Evolutionary conservation across 345 rosid species (phyloP), one percentile per base, ranked within the genome.

Genomic region (Aegle marmelos): DNA sequence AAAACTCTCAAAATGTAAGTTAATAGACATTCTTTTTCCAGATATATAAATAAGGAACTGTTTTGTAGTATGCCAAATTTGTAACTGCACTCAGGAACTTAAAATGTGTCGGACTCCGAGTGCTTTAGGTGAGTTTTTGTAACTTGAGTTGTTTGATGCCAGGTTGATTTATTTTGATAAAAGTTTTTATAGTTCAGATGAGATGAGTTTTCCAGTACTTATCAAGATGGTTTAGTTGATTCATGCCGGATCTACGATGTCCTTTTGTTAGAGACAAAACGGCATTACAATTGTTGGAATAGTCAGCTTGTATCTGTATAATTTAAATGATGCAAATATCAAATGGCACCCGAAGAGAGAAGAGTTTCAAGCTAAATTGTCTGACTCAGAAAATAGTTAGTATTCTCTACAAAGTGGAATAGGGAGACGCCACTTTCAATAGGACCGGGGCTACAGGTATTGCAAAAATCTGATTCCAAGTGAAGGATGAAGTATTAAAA

Each of bases 1-100:
- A 30, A 74, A 45, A 5, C 25, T 1, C 24, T 1, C 37, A 56
- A 56, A 53, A 69, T 41, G 71, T 53, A 50, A 75, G 71, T 11
- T 33, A 21, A 21, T 64, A 75, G 53, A 53, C 72, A 76, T 76
- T 76, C 63, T 76, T 76, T 76, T 16, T 53, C 54, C 54, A 14
- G 17, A 53, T 66, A 34, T 53, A 76, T 65, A 66, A 76, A 65
- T 76, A 50, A 72, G 22, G 1, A 14, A 48, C 53, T n/a, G 11
- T 48, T 27, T 9, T 41, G 45, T 31, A 39, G 28, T 13, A 61
- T 25, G 56, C 30, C 10, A 74, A 61, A 27, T 74, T 74, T 74
- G 69, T 61, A 74, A 74, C 59, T 22, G 28, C 48, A 11, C 28
- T 5, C 41, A 30, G 60, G 60, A 74, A 45, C 39, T 61, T 74